Base-by-base conservation (phyloP, 2,329 filamentous ascomycete genomes). In the Xylaria sp. region DNA sequence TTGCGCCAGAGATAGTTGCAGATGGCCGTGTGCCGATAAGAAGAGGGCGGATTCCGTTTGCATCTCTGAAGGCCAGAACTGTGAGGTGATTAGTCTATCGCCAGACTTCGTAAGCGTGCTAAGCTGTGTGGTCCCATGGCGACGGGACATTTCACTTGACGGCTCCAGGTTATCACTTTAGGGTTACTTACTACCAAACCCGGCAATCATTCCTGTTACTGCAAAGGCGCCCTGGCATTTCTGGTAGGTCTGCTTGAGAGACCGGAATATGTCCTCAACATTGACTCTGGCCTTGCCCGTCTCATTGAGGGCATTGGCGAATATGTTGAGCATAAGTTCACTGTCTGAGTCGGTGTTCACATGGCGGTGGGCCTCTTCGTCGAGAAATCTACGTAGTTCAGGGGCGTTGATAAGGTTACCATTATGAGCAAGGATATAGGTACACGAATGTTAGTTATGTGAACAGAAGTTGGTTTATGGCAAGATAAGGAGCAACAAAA, bases 261-360 rank as follows among this genome's bases (percentile, higher is more conserved):
- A 89, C 52, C 86, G 88, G 82, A 96, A 96, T 75, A 94, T 88
- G 80, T 97, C 93, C 69, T 92, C 90, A 65, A 89, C 86, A 77
- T 96, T 96, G 74, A 94, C 91, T 83, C 93, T 91, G 62, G 92
- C 91, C 82, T 97, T 96, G 73, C 92, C 92, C 12, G 92, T 94
- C 82, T 94, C 91, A 75, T 93, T 93, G 61, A 96, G 86, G 79
- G 93, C 92, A 78, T 91, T 90, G 49, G 92, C 92, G 73, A 93
- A 93, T 73, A 93, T 87, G 78, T 94, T 94, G 65, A 94, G 82
- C 88, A 75, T 73, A 13, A 76, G 68, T 43, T 78, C 75, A 20
- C 69, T 73, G 46, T 72, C 72, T 2, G 67, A 72, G 15, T 73
- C 72, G 2, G 71, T 72, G 36, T 94, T 94, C 83, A 92, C 92